Conservation (phyloP, 176 grass and related monocot genomes). For the Eragrostis nindensis region DNA sequence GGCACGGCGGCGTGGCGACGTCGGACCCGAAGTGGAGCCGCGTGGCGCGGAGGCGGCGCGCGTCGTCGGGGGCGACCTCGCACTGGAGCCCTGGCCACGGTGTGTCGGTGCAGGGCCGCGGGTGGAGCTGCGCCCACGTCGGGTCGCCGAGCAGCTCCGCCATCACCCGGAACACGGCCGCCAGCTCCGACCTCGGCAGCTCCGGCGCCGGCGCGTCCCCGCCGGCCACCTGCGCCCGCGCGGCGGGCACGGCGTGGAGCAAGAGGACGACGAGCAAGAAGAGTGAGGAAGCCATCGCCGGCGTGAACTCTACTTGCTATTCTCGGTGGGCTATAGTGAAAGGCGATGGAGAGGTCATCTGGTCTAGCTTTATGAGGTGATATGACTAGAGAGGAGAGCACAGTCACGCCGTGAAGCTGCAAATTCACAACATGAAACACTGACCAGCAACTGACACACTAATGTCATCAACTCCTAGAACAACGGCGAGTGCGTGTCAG, state of each 20-base stretch:
- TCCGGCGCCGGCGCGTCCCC: slow-evolving; percentile 37
- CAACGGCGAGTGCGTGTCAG: background rate
- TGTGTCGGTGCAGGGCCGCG: slow-evolving; percentile 80
- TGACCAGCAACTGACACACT: background rate
- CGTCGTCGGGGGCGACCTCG: slow-evolving; percentile 57
- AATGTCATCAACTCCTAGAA: slow-evolving; percentile 18
- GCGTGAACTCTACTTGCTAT: background rate
- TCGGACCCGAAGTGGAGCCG: slow-evolving; percentile 81
- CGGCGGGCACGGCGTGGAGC: background rate
- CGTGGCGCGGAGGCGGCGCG: slow-evolving; percentile 60
- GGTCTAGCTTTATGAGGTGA: slow-evolving; percentile 37
- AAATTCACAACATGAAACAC: background rate
- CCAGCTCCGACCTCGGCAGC: slow-evolving; percentile 59
- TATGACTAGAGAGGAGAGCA: background rate
- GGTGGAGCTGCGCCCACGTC: slow-evolving; percentile 68
- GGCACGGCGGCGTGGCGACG: slow-evolving; percentile 61
- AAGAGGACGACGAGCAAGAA: background rate
- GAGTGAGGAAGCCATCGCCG: slow-evolving; percentile 32
- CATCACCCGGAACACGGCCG: slow-evolving; percentile 62
- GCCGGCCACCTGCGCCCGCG: background rate
- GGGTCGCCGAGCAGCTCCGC: slow-evolving; percentile 62
- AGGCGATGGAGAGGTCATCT: background rate
- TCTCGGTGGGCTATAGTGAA: slow-evolving; percentile 7
- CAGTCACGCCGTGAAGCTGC: too few species aligned
- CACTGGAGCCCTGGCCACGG: slow-evolving; percentile 82